Conservation (phyloP, 2,329 filamentous ascomycete species). For the Botrytis medusae region DNA sequence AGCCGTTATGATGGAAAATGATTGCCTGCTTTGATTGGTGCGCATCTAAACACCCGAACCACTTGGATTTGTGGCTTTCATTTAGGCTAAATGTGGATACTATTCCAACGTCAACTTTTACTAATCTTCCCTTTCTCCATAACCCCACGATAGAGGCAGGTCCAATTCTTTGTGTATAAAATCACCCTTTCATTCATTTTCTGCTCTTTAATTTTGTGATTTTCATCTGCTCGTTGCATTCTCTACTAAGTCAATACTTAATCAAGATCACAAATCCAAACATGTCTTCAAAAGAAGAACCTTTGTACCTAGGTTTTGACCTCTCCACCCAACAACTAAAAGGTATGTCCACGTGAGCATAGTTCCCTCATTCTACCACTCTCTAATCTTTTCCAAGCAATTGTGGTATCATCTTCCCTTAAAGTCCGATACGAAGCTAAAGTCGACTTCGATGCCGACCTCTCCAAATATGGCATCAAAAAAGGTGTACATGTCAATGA, state of each 20-base stretch:
- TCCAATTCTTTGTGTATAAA: conserved; percentile 1
- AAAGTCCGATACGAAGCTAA: conserved; percentile 81
- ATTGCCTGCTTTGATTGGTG: conserved; percentile 27
- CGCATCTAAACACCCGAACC: conserved; percentile 24
- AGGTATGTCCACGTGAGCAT: conserved; percentile 50
- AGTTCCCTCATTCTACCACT: conserved; percentile 14
- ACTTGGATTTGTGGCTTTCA: conserved; percentile 1
- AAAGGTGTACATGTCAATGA: conserved; percentile 88
- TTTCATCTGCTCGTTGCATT: neutral
- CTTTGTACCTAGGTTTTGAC: conserved; percentile 89
- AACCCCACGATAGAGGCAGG: conserved; percentile 20
- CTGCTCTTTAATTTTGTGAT: neutral
- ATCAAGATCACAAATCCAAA: conserved; percentile 23
- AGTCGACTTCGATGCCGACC: conserved; percentile 91
- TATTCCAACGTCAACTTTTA: conserved; percentile 19
- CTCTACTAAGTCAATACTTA: neutral
- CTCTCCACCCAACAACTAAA: conserved; percentile 97
- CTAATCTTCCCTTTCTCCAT: conserved; percentile 17
- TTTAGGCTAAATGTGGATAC: conserved; percentile 25
- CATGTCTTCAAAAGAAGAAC: conserved; percentile 47
- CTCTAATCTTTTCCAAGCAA: conserved; percentile 51
- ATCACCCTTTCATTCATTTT: conserved; percentile 3
- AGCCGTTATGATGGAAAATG: conserved; percentile 1
- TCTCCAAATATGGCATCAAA: conserved; percentile 71
- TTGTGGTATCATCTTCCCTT: conserved; percentile 81